Conservation (phyloP, 495 filamentous ascomycete genomes). For the Aspergillus baeticus region DNA sequence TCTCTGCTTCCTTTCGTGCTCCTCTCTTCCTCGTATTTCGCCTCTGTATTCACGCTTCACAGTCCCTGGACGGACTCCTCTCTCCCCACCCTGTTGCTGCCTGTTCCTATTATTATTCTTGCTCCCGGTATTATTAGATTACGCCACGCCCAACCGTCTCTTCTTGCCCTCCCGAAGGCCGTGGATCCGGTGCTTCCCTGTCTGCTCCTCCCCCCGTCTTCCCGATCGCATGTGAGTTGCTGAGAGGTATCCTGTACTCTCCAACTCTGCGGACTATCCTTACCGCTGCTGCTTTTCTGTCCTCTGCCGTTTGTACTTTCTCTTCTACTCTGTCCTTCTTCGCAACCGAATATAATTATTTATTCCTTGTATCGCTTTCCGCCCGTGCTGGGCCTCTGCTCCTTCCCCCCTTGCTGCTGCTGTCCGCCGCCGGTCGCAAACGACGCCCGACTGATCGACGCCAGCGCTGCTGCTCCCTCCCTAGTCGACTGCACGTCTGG, state of each 20-base stretch:
- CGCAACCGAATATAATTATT: conserved; percentile 1
- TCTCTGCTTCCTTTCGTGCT: conserved; percentile 5
- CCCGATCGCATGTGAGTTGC: conserved; percentile 19
- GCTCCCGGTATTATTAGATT: conserved; percentile 20
- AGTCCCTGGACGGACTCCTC: conserved; percentile 13
- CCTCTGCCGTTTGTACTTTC: not conserved
- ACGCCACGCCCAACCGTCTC: conserved; percentile 17
- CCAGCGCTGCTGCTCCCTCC: conserved; percentile 12
- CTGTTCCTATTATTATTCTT: conserved; percentile 12
- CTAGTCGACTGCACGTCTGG: conserved; percentile 10
- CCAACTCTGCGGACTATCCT: conserved; percentile 10
- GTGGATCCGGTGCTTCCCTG: conserved; percentile 15
- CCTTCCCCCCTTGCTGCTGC: conserved; percentile 6
- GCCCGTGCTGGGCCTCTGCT: conserved; percentile 7
- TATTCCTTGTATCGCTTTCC: conserved; percentile 13
- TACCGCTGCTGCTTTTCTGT: conserved; percentile 10
- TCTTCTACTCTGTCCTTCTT: not conserved
- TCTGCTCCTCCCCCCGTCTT: conserved; percentile 5
- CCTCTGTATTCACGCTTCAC: not conserved
- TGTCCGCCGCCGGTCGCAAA: conserved; percentile 21
- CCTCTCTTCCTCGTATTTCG: not conserved
- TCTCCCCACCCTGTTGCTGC: conserved; percentile 3
- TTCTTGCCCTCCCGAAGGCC: conserved; percentile 13
- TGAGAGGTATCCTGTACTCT: conserved; percentile 6
- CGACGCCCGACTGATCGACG: conserved; percentile 18